Percentiles rank a stretch among this genome's conserved stretches.
phyloP scores from a whole-genome alignment of 2,329 filamentous ascomycete species.

The Verruconis gallopava region DNA sequence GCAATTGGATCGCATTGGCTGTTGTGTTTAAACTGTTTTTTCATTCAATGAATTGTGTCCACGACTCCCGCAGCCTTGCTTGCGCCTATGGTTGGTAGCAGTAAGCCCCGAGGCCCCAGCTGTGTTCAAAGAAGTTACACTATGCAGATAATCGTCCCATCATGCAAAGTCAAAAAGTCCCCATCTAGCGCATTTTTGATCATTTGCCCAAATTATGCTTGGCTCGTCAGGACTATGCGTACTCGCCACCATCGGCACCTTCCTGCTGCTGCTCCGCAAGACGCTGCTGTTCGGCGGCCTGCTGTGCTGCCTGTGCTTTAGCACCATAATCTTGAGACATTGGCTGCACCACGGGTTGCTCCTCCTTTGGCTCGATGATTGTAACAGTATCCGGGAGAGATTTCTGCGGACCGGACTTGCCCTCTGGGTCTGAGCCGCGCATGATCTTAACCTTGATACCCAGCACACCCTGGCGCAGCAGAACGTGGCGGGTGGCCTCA shows the following conservation, averaged over 20 bases:
- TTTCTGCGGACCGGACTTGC: slow-evolving; percentile 97
- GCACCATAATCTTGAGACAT: slow-evolving; percentile 98
- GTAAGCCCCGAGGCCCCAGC: not conserved
- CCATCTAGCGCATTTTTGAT: too few relatives aligned
- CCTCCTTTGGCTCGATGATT: slow-evolving; percentile 99
- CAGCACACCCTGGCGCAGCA: slow-evolving; percentile 98
- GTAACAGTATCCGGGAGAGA: slow-evolving; percentile 95
- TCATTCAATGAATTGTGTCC: not conserved
- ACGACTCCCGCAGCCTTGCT: not conserved
- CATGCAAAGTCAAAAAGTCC: not conserved
- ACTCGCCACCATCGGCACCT: slow-evolving; percentile 21
- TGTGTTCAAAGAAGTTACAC: not conserved
- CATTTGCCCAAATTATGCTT: not conserved
- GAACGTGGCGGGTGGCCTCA: slow-evolving; percentile 94
- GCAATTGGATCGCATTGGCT: too few relatives aligned
- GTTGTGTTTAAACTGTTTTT: slow-evolving; percentile 1
- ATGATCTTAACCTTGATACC: slow-evolving; percentile 99
- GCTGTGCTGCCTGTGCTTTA: slow-evolving; percentile 62
- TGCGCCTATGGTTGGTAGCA: not conserved
- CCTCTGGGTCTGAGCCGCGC: slow-evolving; percentile 97
- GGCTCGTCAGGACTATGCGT: too few relatives aligned
- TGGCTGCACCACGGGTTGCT: slow-evolving; percentile 87
- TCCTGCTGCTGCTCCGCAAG: slow-evolving; percentile 46
- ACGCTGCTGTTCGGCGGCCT: slow-evolving; percentile 50
- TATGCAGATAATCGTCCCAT: not conserved